Base-by-base conservation (phyloP, 768 basidiomycete genomes). In the Lactarius vividus region DNA sequence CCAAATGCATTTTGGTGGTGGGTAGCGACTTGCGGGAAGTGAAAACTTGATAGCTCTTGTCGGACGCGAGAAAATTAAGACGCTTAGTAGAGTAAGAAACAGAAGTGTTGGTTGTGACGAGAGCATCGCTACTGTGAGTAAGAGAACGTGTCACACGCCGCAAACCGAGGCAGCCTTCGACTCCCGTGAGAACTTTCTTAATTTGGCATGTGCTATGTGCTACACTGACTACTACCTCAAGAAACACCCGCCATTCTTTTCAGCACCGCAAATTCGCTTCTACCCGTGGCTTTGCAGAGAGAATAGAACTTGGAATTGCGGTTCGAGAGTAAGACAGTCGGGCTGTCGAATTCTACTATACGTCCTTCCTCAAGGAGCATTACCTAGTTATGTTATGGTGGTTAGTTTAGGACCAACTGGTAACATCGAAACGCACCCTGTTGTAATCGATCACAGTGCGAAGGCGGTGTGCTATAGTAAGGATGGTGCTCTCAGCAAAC, bases 1-100 rank as follows among this genome's bases (percentile, higher is more conserved):
- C 97, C 97, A 99, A 63, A 98, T 88, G 77, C 96, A 98, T 77
- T 94, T 95, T 69, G 84, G 73, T 31, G 81, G 78, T 0, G 96
- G 95, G 70, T 88, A 85, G 67, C 86, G 85, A 68, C 82, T 83
- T 0, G 94, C 87, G 37, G 78, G 84, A 28, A 97, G 80, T 42
- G 82, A 75, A 76, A 98, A 97, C 78, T 98, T 98, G 79, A 99
- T 91, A 58, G 91, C 92, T 44, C 72, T 67, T 9, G 74, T 73
- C 26, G 73, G 77, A 33, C 71, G 74, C 52, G 70, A 64, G 66
- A 76, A 59, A 42, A 76, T 64, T 44, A 81, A 61, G 52, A 75
- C 26, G 11, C 60, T 57, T 37, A 73, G 49, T 31, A 63, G 29
- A 20, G 61, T 49, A 59, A 70, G 62, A 63, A 67, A 52, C 23